Base-by-base conservation (phyloP, 192 early-diverging fungal genomes). In the Coemansia sp. region DNA sequence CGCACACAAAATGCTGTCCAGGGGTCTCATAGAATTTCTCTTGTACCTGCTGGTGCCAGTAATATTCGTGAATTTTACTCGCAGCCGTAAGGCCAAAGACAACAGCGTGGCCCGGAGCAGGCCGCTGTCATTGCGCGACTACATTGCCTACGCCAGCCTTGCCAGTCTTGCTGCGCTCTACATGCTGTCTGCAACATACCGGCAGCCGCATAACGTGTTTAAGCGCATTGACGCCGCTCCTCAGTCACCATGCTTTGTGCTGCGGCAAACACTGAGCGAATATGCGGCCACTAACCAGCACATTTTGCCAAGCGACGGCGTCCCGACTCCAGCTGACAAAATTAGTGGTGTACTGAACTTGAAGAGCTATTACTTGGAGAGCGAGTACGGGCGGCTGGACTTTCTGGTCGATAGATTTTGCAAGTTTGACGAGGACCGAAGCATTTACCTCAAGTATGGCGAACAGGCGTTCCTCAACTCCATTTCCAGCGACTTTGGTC, bases 331-430 rank as follows among this genome's bases (percentile, higher is more conserved):
- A 4, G 19, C 14, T 9, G 25, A 31, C 10, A 68, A 76, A 34
- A 35, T 32, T 19, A 31, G 22, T 32, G 48, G 43, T 0, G 23
- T 18, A 57, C 60, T 37, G 61, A 31, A 13, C 34, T 40, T n/a
- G 18, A 33, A 7, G 37, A 30, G 14, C n/a, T 68, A 76, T 50
- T 68, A 68, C 39, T 26, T 18, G 29, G 53, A 26, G n/a, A 76
- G 65, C 54, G 39, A 64, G 41, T 68, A 68, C 35, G 72, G 72
- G 3, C 65, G 42, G 10, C 6, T 68, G 52, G 72, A 68, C 38
- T 76, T 76, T 47, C 21, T 76, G 54, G 54, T 68, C 7, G 72
- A 76, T 40, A 51, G 72, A 19, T 76, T 76, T 50, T 76, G 72
- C 38, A 11, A 26, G 23, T 76, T 45, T 41, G 35, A 41, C 4